Conservation (phyloP, 305 asterid genomes). For the Plantago rigida region DNA sequence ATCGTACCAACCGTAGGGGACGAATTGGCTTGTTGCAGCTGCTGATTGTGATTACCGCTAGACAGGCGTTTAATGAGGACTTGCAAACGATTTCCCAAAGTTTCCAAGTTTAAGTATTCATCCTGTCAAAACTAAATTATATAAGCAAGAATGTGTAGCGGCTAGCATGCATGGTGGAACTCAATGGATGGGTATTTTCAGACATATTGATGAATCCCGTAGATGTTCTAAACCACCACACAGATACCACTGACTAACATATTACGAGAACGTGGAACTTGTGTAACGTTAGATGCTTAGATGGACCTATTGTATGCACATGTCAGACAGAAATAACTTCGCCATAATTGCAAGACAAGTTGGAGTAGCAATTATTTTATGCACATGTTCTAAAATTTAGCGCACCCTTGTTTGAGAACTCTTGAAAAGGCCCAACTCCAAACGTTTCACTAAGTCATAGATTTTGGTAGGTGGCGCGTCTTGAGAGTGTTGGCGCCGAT, state of each 20-base stretch:
- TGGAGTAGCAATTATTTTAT: constrained; percentile 3
- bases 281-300: constrained; percentile 14
- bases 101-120: constrained; percentile 66
- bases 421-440: constrained; percentile 73
- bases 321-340: constrained; percentile 5
- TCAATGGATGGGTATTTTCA: neutral
- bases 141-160: constrained; percentile 10
- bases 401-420: constrained; percentile 71
- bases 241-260: neutral
- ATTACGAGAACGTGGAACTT: constrained; percentile 6
- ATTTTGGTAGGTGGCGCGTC: constrained; percentile 48
- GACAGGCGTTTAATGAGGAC: constrained; percentile 44
- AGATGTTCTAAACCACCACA: constrained; percentile 5
- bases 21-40: constrained; percentile 57
- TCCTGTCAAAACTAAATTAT: constrained; percentile 41
- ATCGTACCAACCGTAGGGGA: constrained; percentile 75
- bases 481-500: constrained; percentile 51
- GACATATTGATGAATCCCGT: constrained; percentile 1
- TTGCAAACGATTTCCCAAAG: constrained; percentile 72
- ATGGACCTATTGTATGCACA: constrained; percentile 18
- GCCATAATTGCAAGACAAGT: neutral
- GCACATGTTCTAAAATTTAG: constrained; percentile 11
- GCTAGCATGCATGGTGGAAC: constrained; percentile 16
- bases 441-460: constrained; percentile 61
- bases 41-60: constrained; percentile 52